Evolutionary conservation across 1,284 basidiomycete genomes (phyloP), one percentile per base, ranked within the genome.

Genomic region (Pseudozyma thailandica): DNA sequence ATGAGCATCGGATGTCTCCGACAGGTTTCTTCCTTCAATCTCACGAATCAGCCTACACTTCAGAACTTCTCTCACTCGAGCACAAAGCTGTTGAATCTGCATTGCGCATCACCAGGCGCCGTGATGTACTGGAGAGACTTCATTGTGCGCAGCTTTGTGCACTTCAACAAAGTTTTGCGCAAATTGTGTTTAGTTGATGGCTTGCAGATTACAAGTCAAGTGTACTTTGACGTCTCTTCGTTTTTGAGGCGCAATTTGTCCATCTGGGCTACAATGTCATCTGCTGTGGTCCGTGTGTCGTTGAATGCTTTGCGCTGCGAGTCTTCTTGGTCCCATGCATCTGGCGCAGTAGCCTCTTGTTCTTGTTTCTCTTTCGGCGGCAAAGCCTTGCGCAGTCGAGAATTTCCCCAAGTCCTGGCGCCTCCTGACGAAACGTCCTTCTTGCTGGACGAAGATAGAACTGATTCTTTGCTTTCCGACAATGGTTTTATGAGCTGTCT

Each of bases 361-460:
- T 48, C 28, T 23, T 26, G 18, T 21, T 27, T 27, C 5, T 37
- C 23, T 27, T 27, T 51, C 13, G 48, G 37, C 15, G 42, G 27
- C n/a, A 18, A n/a, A 16, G 23, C 18, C 31, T 49, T 66, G 49
- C 63, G 63, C 43, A 59, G 44, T 25, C 63, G 63, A 26, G 63
- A 66, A 26, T 60, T 60, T 6, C 33, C 48, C 63, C 63, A 66
- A 6, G 48, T 12, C n/a, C 33, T 28, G n/a, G 35, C 48, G 4
- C 7, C 44, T 23, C 39, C 12, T 27, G 23, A 10, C 0, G 45
- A 15, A 1, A 26, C 23, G 23, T 46, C 26, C n/a, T 44, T 18
- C 16, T 42, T 23, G 18, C 4, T 23, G 27, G 28, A 15, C 7
- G 31, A 15, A 16, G 0, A 26, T 31, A 6, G 35, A 10, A 28